Evolutionary conservation across 208 protist genomes (phyloP).

Genomic region (Endotrypanum monterogeii): DNA sequence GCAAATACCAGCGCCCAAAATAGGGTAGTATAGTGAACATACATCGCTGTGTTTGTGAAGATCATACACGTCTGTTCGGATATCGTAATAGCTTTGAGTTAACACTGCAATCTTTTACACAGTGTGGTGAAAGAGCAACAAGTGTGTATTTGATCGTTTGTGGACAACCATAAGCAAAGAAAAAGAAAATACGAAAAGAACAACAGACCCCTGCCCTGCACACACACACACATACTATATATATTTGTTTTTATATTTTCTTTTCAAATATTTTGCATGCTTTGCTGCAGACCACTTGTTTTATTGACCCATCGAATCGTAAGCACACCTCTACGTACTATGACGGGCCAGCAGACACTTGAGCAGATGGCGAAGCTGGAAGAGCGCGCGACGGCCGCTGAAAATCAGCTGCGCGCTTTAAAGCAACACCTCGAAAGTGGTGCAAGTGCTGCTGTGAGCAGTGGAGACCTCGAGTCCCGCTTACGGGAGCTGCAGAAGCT

Average conservation of each 20-base stretch:
- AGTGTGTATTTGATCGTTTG: no score
- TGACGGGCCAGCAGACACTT: constrained; percentile 10
- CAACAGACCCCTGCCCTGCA: background rate
- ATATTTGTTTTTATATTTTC: background rate
- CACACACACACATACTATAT: background rate
- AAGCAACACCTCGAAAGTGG: constrained; percentile 32
- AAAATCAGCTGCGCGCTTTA: constrained; percentile 52
- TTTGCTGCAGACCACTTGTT: background rate
- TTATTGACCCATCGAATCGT: background rate
- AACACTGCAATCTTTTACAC: no score
- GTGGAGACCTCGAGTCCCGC: constrained; percentile 29
- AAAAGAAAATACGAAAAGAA: no score
- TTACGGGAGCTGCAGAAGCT: constrained; percentile 64
- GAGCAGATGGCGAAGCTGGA: constrained; percentile 50
- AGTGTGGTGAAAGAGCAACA: no score
- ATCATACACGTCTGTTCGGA: no score
- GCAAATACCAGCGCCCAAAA: no score
- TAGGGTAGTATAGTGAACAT: no score
- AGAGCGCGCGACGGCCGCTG: constrained; percentile 45
- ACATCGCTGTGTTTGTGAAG: no score
- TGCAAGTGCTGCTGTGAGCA: constrained; percentile 5
- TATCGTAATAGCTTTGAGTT: no score
- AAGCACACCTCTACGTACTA: background rate
- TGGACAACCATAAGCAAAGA: no score
- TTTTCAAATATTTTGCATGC: constrained; percentile 10